phyloP scores from a whole-genome alignment of 805 yeast genomes.

The Ogataea corticis region DNA sequence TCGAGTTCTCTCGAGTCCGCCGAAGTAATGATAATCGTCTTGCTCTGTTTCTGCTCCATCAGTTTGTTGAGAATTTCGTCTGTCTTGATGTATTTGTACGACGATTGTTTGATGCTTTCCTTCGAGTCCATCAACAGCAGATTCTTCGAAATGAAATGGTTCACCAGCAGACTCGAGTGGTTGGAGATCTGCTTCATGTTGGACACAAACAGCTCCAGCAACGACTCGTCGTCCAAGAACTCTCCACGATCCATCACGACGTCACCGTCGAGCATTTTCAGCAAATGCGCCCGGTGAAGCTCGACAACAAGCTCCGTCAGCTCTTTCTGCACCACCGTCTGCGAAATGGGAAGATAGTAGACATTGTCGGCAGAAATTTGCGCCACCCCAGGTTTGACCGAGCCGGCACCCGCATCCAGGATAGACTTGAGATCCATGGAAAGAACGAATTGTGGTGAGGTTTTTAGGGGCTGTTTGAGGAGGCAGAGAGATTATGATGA shows the following conservation, averaged over 20 bases:
- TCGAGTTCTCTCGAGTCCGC: conserved; percentile 69
- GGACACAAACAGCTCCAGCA: conserved; percentile 43
- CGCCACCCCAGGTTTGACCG: neutral
- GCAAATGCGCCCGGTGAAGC: conserved; percentile 37
- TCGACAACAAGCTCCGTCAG: conserved; percentile 43
- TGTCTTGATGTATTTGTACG: conserved; percentile 60
- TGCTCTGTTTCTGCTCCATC: conserved; percentile 25
- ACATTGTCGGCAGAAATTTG: conserved; percentile 20
- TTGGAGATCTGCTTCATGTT: conserved; percentile 52
- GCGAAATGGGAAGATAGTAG: conserved; percentile 42
- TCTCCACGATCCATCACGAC: conserved; percentile 8
- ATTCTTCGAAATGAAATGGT: conserved; percentile 75
- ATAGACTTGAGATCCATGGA: conserved; percentile 9
- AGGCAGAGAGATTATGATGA: too few relatives aligned
- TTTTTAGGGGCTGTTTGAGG: too few relatives aligned
- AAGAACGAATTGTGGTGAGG: too few relatives aligned
- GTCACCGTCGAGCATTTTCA: conserved; percentile 10
- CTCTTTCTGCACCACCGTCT: conserved; percentile 45
- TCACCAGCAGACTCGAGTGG: conserved; percentile 73
- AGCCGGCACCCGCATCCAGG: neutral
- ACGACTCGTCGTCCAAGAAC: conserved; percentile 30
- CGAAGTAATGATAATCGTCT: conserved; percentile 50
- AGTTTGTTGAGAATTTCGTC: conserved; percentile 47
- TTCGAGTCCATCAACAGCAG: conserved; percentile 65
- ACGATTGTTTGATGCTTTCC: conserved; percentile 49